These are phyloP conservation scores for Melampsora occidentalis DNA, from an alignment of 1,284 basidiomycete species.

Conservation along the genomic window DNA sequence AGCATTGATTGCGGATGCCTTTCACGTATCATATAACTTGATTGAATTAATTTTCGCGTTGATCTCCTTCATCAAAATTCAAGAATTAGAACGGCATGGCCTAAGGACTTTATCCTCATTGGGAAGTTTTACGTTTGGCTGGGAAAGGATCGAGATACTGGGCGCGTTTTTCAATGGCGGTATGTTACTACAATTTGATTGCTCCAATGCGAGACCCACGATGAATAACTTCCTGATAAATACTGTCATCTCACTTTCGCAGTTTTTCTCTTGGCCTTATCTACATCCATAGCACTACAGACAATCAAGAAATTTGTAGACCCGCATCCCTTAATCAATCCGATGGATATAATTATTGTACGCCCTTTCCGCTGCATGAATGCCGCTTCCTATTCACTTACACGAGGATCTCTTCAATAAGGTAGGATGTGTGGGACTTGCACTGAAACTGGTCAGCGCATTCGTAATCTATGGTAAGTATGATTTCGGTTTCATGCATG, in stretches of 20 bases:
- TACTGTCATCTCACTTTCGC: background rate
- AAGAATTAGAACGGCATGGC: background rate
- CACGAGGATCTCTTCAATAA: background rate
- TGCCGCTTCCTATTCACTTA: background rate
- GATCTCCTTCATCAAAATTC: slow-evolving; percentile 15
- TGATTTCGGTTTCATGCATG: too few relatives aligned
- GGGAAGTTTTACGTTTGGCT: slow-evolving; percentile 43
- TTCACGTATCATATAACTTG: slow-evolving; percentile 45
- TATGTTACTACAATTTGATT: background rate
- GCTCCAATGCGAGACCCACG: background rate
- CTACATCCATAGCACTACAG: slow-evolving; percentile 43
- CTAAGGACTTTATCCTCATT: slow-evolving; percentile 6
- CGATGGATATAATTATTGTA: slow-evolving; percentile 42
- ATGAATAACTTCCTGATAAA: background rate
- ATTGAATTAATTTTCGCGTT: slow-evolving; percentile 45
- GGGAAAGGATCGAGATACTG: slow-evolving; percentile 42
- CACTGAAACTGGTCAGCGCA: slow-evolving; percentile 11
- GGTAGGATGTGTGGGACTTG: slow-evolving; percentile 15
- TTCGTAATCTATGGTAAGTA: slow-evolving; percentile 8
- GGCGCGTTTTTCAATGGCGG: slow-evolving; percentile 45
- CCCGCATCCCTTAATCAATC: slow-evolving; percentile 40
- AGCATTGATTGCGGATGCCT: slow-evolving; percentile 45
- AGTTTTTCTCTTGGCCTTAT: slow-evolving; percentile 45
- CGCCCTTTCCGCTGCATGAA: background rate
- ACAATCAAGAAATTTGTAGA: slow-evolving; percentile 43